Evolutionary conservation across 257 asterid species (phyloP), one percentile per base, ranked within the genome.

Genomic region (Parsonsia alboflavescens): DNA sequence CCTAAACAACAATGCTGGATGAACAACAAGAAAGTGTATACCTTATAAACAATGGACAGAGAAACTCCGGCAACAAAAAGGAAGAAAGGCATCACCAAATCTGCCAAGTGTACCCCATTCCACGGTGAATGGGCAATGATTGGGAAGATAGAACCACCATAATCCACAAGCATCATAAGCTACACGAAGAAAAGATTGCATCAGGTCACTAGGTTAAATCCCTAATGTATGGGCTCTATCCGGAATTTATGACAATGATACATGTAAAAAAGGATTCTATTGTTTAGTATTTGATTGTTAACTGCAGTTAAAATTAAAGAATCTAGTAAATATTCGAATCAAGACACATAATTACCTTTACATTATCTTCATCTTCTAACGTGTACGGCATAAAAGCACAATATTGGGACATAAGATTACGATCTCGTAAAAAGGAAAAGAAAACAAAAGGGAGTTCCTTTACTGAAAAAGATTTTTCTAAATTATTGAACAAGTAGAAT

Each of bases 81-180:
- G 88, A 93, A 91, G 83, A 91, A 91, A 28, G 97, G 97, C 97
- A 93, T 93, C 71, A 88, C 97, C 63, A 93, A 88, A 58, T 91
- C 93, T 44, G 97, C 96, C 87, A 89, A 80, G 78, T 86, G 96
- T 57, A 93, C 74, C 70, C 97, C 96, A 79, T 91, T 88, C 96
- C 98, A 91, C 8, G 93, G 96, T 73, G 82, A 86, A 76, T 93
- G 97, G 73, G 86, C 92, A 68, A 93, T 86, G 48, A 82, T 65
- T 3, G 98, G 93, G 76, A 86, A 87, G 80, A 87, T 71, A 0
- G 93, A 86, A 75, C 98, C 98, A 77, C 79, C 93, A 56, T 91
- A 89, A 82, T 91, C 97, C 76, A 87, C 98, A 59, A 93, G 83
- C 86, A 85, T 91, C 97, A 91, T 93, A 44, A 91, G 91, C 96